Percentiles rank a stretch among this genome's conserved stretches.
Conservation (phyloP, 2,329 filamentous ascomycete genomes). For the Bipolaris zeicola region DNA sequence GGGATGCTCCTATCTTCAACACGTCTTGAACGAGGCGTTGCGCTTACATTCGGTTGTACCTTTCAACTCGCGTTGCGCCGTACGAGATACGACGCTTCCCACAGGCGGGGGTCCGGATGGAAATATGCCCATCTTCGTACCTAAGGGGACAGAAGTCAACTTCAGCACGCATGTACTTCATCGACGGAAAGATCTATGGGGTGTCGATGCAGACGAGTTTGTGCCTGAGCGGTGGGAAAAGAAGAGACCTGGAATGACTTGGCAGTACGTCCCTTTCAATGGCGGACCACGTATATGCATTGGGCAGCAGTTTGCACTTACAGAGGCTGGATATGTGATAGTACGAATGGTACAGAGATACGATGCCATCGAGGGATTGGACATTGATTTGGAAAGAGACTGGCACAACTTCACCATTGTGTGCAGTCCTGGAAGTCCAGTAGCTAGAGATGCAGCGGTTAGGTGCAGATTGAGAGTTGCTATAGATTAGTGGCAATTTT, state of each 20-base stretch:
- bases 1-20: slow-evolving; percentile 24
- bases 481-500: not conserved
- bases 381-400: slow-evolving; percentile 6
- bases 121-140: slow-evolving; percentile 29
- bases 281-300: slow-evolving; percentile 32
- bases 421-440: slow-evolving; percentile 7
- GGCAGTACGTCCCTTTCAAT: slow-evolving; percentile 34
- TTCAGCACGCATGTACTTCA: slow-evolving; percentile 27
- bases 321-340: slow-evolving; percentile 20
- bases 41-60: slow-evolving; percentile 33
- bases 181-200: slow-evolving; percentile 26
- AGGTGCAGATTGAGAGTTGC: slow-evolving; percentile 7
- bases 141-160: slow-evolving; percentile 15
- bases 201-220: slow-evolving; percentile 30
- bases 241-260: slow-evolving; percentile 11
- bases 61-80: slow-evolving; percentile 27
- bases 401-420: slow-evolving; percentile 13
- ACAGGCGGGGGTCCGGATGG: slow-evolving; percentile 35
- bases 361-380: slow-evolving; percentile 5
- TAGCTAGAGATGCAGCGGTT: slow-evolving; percentile 4
- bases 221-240: slow-evolving; percentile 31
- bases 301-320: slow-evolving; percentile 29
- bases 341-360: slow-evolving; percentile 5
- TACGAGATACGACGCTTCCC: slow-evolving; percentile 34
- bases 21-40: slow-evolving; percentile 30